Evolutionary conservation across 2,329 filamentous ascomycete species (phyloP), one percentile per base, ranked within the genome.

Genomic region (Chaetomium globosum): DNA sequence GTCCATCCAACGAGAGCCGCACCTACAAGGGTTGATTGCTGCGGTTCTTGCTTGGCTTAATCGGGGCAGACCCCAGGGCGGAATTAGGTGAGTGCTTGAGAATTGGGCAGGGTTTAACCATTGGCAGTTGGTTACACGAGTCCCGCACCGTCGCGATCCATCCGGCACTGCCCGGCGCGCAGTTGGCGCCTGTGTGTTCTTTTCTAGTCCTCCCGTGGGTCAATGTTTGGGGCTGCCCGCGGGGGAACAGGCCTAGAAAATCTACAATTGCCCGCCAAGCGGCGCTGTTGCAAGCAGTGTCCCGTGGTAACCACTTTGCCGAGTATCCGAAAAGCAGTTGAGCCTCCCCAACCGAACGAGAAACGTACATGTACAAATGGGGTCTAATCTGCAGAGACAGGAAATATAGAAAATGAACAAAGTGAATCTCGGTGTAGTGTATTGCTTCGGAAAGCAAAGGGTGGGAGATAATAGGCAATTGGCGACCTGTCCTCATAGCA

Each of bases 21-120:
- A 16, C 51, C 21, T 54, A 31, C 54, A 39, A 23, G 54, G 54
- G 54, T 21, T 39, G 31, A 39, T 43, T 16, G 39, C 16, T 43
- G 21, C 54, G 33, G 33, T 23, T 46, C 36, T 46, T 46, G 54
- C 30, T 55, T 13, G 19, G 30, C 33, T 55, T 8, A 8, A 9
- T 31, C 30, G 33, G 53, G 54, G 54, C 54, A 57, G 21, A 57
- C 23, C 21, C 33, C 54, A 10, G 33, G 54, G 54, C 54, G 19
- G 54, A 57, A 43, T 28, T 31, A n/a, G n/a, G n/a, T n/a, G 46
- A 23, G n/a, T n/a, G 10, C 9, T 39, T 16, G 39, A 19, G 16
- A 43, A 43, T 43, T 43, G 39, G 16, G 16, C 39, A 43, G 39
- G 39, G 39, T 43, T 43, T 16, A 43, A 1, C 39, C 16, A n/a